A percentile compares a stretch with the other conserved stretches of the same genome.
Evolutionary conservation across 2,329 filamentous ascomycete genomes (phyloP).

Genomic region (Diplodia seriata): DNA sequence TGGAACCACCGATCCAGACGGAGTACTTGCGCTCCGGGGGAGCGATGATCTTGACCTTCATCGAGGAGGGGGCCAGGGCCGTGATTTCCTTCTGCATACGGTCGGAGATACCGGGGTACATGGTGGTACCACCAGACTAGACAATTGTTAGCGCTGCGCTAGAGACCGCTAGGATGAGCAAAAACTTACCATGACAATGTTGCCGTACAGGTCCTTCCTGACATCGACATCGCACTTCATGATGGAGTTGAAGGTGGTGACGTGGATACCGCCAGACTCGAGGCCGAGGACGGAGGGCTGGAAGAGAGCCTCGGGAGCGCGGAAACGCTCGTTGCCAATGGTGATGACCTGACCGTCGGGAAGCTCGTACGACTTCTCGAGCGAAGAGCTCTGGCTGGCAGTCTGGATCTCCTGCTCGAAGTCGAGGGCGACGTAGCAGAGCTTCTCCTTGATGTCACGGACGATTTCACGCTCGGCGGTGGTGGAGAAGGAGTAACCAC

Average conservation of each 20-base stretch:
- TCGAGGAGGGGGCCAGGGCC: conserved; percentile 96
- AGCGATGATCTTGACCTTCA: conserved; percentile 99
- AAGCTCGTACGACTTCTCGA: conserved; percentile 99
- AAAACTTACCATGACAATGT: conserved; percentile 97
- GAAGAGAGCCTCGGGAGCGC: conserved; percentile 99
- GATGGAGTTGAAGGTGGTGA: conserved; percentile 99
- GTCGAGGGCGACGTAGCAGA: conserved; percentile 99
- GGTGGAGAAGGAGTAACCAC: conserved; percentile 99
- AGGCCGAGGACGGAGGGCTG: conserved; percentile 98
- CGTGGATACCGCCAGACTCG: conserved; percentile 98
- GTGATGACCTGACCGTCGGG: conserved; percentile 99
- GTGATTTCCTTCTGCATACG: conserved; percentile 99
- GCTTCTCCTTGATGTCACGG: conserved; percentile 99
- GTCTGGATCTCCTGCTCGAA: conserved; percentile 99
- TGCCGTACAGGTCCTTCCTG: conserved; percentile 99
- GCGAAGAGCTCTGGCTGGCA: conserved; percentile 94
- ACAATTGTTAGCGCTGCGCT: conserved; percentile 46
- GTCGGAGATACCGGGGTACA: conserved; percentile 99
- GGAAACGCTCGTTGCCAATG: conserved; percentile 99
- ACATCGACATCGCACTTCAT: conserved; percentile 99
- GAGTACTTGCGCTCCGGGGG: conserved; percentile 99
- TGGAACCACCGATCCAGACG: conserved; percentile 99
- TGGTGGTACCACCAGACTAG: conserved; percentile 99
- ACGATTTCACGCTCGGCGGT: conserved; percentile 99
- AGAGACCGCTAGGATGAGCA: conserved; percentile 6